Conservation (phyloP, 176 grass and related monocot species). For the Musa schizocarpa region DNA sequence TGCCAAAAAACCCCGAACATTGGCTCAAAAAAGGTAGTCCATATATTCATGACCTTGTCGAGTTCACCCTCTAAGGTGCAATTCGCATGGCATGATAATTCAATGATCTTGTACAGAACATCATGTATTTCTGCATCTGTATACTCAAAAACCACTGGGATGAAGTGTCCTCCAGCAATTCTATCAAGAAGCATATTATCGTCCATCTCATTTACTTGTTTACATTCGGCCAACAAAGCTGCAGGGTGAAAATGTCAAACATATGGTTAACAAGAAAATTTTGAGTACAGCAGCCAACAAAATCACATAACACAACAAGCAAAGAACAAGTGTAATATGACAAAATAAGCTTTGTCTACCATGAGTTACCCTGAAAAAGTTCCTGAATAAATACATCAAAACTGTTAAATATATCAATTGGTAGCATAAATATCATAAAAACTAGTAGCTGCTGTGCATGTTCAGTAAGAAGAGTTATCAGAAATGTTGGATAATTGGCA, state of each 20-base stretch:
- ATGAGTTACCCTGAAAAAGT: too few species aligned
- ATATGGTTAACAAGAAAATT: not conserved
- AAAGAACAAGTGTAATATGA: not conserved
- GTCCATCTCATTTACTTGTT: slow-evolving; percentile 10
- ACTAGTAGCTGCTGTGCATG: too few species aligned
- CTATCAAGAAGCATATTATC: not conserved
- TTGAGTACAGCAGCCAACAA: not conserved
- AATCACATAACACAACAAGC: not conserved
- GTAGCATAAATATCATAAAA: too few species aligned
- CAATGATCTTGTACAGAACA: slow-evolving; percentile 15
- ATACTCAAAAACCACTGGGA: slow-evolving; percentile 9
- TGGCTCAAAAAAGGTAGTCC: slow-evolving; percentile 11
- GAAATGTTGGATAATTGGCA: too few species aligned
- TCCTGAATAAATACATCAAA: too few species aligned
- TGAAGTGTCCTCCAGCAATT: not conserved
- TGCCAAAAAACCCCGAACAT: slow-evolving; percentile 14
- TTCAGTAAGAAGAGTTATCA: too few species aligned
- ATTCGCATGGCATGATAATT: not conserved
- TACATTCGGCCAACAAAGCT: slow-evolving; percentile 16
- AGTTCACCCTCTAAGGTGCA: not conserved
- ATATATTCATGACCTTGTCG: slow-evolving; percentile 9
- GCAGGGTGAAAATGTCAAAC: not conserved
- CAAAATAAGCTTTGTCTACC: too few species aligned
- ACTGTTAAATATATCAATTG: too few species aligned
- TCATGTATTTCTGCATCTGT: slow-evolving; percentile 14